Evolutionary conservation across 2,329 filamentous ascomycete species (phyloP).

Genomic region (Aureobasidium sp.): DNA sequence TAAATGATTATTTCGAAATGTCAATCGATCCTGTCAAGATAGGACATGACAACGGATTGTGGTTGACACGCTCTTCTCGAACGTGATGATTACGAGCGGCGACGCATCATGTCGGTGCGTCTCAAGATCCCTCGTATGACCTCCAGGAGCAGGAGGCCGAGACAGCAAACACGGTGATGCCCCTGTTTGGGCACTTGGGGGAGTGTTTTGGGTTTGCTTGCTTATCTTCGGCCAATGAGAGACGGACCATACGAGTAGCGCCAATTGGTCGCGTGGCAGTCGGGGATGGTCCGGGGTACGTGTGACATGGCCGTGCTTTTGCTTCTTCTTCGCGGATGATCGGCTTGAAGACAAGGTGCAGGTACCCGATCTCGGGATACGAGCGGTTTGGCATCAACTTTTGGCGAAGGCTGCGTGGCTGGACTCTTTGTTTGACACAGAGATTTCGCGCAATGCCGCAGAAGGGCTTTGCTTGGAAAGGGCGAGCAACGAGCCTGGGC

Average conservation of each 20-base stretch:
- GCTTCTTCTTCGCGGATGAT: slow-evolving; percentile 11
- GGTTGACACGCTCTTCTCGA: background rate
- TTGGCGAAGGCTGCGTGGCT: background rate
- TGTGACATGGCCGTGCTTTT: slow-evolving; percentile 3
- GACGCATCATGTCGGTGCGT: background rate
- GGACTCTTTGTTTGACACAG: background rate
- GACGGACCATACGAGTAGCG: background rate
- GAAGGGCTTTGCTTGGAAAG: background rate
- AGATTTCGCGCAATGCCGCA: background rate
- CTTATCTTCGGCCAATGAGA: slow-evolving; percentile 7
- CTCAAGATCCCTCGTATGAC: background rate
- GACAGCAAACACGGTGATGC: background rate
- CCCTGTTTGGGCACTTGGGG: background rate
- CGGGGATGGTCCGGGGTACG: background rate
- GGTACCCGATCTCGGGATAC: background rate
- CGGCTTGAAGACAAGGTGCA: slow-evolving; percentile 5
- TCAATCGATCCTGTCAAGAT: background rate
- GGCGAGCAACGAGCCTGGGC: background rate
- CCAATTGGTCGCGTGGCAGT: background rate
- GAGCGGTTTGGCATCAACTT: background rate
- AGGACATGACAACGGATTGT: background rate
- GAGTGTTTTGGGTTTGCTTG: background rate
- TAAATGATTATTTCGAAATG: background rate
- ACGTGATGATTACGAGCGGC: background rate
- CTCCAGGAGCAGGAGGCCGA: background rate